These are phyloP conservation scores for Boletus subparvulus DNA, from an alignment of 768 basidiomycete species.

Conservation along the genomic window DNA sequence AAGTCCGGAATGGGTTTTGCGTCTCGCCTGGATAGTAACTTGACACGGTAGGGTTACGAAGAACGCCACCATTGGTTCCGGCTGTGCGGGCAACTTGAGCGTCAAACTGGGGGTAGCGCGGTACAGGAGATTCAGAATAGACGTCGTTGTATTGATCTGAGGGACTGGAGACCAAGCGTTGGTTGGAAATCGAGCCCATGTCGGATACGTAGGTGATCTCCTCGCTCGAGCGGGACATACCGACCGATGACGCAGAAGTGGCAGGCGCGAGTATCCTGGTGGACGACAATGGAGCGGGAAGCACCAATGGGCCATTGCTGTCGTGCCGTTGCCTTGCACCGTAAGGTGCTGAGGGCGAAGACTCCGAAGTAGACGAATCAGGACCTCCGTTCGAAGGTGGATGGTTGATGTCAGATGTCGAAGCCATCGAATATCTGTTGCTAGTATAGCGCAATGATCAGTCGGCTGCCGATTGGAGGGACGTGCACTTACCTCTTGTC, in stretches of 20 bases:
- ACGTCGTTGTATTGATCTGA: constrained; percentile 34
- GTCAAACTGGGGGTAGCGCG: constrained; percentile 37
- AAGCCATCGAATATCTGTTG: constrained; percentile 74
- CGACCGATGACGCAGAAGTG: constrained; percentile 42
- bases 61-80: constrained; percentile 37
- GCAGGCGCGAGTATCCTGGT: constrained; percentile 50
- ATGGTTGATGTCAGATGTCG: constrained; percentile 71
- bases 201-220: constrained; percentile 37
- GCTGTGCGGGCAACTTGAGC: constrained; percentile 41
- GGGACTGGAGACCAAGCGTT: constrained; percentile 41
- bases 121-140: constrained; percentile 18
- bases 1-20: constrained; percentile 57
- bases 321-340: constrained; percentile 60
- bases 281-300: constrained; percentile 71
- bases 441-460: constrained; percentile 32
- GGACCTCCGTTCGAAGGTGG: constrained; percentile 47
- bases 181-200: constrained; percentile 40
- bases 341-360: constrained; percentile 37
- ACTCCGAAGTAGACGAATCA: constrained; percentile 65
- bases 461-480: constrained; percentile 4
- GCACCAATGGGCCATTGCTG: constrained; percentile 67
- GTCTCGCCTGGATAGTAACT: constrained; percentile 47
- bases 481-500: constrained; percentile 58
- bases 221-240: constrained; percentile 45
- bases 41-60: constrained; percentile 39